Evolutionary conservation across 1,139 yeast genomes (phyloP).

Genomic region (Yamadazyma pseudoaaseri): DNA sequence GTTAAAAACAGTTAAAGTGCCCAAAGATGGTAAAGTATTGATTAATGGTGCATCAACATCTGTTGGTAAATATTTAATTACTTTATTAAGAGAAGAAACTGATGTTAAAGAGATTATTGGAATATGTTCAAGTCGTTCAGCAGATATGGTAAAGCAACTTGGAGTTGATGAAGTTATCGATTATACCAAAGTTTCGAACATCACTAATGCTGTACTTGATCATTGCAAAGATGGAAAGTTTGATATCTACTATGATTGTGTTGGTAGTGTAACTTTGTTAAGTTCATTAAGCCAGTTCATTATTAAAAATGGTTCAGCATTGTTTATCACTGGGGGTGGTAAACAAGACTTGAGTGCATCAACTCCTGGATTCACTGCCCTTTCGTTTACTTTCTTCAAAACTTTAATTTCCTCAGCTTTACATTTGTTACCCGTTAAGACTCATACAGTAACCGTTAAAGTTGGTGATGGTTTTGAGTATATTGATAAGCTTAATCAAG

Average conservation of each 20-base stretch:
- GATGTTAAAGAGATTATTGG: conserved; percentile 47
- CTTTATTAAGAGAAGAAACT: conserved; percentile 48
- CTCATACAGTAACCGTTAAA: conserved; percentile 5
- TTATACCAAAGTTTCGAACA: conserved; percentile 34
- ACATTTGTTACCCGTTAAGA: conserved; percentile 15
- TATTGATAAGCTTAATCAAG: conserved; percentile 31
- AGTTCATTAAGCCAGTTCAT: conserved; percentile 1
- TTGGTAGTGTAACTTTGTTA: conserved; percentile 25
- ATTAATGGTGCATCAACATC: conserved; percentile 74
- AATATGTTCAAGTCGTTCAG: conserved; percentile 32
- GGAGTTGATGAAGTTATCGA: conserved; percentile 58
- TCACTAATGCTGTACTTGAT: conserved; percentile 24
- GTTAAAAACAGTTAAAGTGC: conserved; percentile 19
- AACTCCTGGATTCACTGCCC: neutral
- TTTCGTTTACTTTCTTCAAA: conserved; percentile 6
- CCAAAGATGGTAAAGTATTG: conserved; percentile 34
- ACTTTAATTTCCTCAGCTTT: conserved; percentile 4
- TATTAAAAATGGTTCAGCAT: conserved; percentile 34
- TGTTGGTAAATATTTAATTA: conserved; percentile 64
- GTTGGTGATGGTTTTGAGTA: conserved; percentile 12
- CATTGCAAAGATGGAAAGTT: conserved; percentile 27
- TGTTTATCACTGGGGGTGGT: conserved; percentile 52
- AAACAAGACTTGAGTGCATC: conserved; percentile 12
- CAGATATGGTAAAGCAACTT: conserved; percentile 36
- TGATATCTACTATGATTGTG: conserved; percentile 35